A percentile compares a stretch with the other conserved stretches of the same genome.
phyloP scores from a whole-genome alignment of 2,329 filamentous ascomycete species.

The Neonectria sp. region DNA sequence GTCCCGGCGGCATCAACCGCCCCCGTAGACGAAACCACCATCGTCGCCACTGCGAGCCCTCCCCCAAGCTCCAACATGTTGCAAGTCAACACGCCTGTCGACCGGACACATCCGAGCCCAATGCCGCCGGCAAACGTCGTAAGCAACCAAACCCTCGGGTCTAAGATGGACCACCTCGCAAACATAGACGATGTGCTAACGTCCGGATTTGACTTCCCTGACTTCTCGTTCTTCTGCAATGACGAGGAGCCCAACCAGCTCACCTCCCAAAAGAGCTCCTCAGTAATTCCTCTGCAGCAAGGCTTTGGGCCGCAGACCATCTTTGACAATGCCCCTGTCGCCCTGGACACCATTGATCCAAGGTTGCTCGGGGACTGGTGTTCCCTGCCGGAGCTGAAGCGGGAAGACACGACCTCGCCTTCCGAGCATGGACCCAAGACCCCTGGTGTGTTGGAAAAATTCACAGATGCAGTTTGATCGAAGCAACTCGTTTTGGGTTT shows the following conservation, averaged over 20 bases:
- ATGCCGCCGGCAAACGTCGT: constrained; percentile 12
- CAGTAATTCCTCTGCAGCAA: constrained; percentile 4
- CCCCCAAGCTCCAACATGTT: background rate
- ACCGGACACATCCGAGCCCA: background rate
- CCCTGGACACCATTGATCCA: constrained; percentile 28
- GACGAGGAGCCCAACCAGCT: background rate
- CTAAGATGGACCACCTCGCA: background rate
- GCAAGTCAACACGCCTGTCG: background rate
- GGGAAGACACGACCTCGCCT: background rate
- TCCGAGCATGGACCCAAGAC: constrained; percentile 12
- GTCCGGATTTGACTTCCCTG: constrained; percentile 8
- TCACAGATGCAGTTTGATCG: constrained; percentile 4
- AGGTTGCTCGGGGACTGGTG: constrained; percentile 22
- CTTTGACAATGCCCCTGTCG: background rate
- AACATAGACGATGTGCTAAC: constrained; percentile 21
- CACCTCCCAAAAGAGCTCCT: background rate
- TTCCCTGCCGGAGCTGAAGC: background rate
- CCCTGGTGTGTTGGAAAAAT: background rate
- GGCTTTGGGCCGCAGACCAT: background rate
- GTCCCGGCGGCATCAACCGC: background rate
- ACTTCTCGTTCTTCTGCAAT: background rate
- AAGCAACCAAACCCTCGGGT: constrained; percentile 21
- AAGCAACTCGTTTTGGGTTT: constrained; percentile 3
- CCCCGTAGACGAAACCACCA: background rate
- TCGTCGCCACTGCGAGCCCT: background rate